Percentiles rank a stretch among this genome's conserved stretches.
phyloP scores from a whole-genome alignment of 805 yeast species.

The Cyberlindnera nakhonratchasimensis region DNA sequence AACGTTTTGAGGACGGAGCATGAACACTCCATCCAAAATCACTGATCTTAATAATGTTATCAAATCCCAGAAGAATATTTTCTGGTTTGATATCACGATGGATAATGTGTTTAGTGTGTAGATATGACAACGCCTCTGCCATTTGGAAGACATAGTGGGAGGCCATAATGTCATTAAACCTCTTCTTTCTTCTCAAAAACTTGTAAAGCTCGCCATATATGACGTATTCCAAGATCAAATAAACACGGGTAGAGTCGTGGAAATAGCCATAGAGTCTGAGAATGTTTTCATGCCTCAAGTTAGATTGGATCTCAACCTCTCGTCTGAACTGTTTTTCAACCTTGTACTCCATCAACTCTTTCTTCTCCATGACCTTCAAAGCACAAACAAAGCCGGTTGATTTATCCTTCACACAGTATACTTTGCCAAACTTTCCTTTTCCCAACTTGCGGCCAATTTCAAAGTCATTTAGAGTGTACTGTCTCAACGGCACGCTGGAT shows the following conservation, averaged over 20 bases:
- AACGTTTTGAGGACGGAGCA: slow-evolving; percentile 54
- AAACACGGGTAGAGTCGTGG: slow-evolving; percentile 75
- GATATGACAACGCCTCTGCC: slow-evolving; percentile 70
- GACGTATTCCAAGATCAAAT: slow-evolving; percentile 79
- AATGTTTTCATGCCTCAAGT: slow-evolving; percentile 73
- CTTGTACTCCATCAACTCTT: slow-evolving; percentile 67
- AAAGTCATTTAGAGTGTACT: slow-evolving; percentile 57
- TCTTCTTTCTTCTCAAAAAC: slow-evolving; percentile 56
- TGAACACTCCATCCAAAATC: slow-evolving; percentile 96
- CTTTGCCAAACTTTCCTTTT: slow-evolving; percentile 91
- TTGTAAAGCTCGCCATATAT: slow-evolving; percentile 85
- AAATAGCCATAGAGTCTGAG: slow-evolving; percentile 83
- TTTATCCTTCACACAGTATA: slow-evolving; percentile 81
- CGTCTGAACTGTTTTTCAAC: slow-evolving; percentile 84
- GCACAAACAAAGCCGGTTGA: slow-evolving; percentile 81
- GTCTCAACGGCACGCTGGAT: slow-evolving; percentile 25
- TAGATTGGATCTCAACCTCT: slow-evolving; percentile 88
- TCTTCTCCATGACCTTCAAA: slow-evolving; percentile 83
- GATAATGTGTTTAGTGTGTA: slow-evolving; percentile 77
- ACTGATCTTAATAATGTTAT: slow-evolving; percentile 76
- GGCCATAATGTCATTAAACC: slow-evolving; percentile 72
- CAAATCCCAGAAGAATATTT: slow-evolving; percentile 73
- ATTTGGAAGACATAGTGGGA: slow-evolving; percentile 80
- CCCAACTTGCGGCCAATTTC: slow-evolving; percentile 87
- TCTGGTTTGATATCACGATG: slow-evolving; percentile 96